These are phyloP conservation scores for Ulota crispa DNA, from an alignment of 225 moss, liverwort and hornwort species.

Conservation along the genomic window DNA sequence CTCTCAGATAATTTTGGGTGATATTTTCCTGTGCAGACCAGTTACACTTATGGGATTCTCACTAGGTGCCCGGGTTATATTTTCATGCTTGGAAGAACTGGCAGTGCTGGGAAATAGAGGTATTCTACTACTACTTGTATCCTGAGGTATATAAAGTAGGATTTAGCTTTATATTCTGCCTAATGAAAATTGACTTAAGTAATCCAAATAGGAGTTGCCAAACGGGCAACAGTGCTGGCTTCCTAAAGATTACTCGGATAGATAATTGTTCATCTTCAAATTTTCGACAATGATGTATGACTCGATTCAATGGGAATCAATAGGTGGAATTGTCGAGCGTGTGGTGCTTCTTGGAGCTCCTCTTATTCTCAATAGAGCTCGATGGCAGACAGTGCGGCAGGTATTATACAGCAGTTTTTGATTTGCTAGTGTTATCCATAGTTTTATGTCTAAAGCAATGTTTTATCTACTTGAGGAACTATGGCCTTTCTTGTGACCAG, in stretches of 20 bases:
- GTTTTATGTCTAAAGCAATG: background rate
- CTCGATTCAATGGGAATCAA: conserved; percentile 6
- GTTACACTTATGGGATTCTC: conserved; percentile 97
- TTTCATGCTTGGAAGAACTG: conserved; percentile 93
- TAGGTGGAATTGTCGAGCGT: conserved; percentile 92
- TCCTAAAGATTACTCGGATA: background rate
- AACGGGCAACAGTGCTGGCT: background rate
- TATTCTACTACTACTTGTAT: conserved; percentile 25
- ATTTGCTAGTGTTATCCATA: conserved; percentile 14
- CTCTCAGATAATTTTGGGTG: conserved; percentile 16
- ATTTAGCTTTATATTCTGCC: background rate
- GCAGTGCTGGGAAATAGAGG: conserved; percentile 76
- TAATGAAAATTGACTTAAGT: background rate
- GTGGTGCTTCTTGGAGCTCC: conserved; percentile 96
- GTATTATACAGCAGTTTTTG: conserved; percentile 34
- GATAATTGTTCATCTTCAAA: background rate
- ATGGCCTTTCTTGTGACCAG: background rate
- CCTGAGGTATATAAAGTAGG: conserved; percentile 3
- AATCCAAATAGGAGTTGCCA: conserved; percentile 8
- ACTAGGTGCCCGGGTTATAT: conserved; percentile 88
- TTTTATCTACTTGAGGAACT: background rate
- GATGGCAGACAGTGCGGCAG: conserved; percentile 83
- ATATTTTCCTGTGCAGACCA: conserved; percentile 60
- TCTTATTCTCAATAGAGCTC: conserved; percentile 67
- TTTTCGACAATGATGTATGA: background rate